These are phyloP conservation scores for Neurospora sp. DNA, from an alignment of 495 filamentous ascomycete genomes.

Conservation along the genomic window DNA sequence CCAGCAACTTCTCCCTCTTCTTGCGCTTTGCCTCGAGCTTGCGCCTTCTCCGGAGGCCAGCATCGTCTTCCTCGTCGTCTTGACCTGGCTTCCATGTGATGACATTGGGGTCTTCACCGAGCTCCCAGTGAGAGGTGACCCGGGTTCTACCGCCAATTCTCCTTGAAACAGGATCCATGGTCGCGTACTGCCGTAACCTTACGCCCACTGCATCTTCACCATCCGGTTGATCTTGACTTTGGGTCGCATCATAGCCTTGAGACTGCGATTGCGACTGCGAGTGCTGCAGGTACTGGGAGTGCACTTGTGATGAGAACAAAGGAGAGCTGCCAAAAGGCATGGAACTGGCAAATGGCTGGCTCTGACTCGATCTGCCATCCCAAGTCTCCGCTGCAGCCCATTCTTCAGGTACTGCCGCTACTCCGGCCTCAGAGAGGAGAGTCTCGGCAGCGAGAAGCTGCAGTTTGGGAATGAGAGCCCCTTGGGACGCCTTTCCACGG, in stretches of 20 bases:
- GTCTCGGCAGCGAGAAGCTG: slow-evolving; percentile 15
- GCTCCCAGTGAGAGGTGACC: slow-evolving; percentile 11
- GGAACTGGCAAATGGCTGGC: slow-evolving; percentile 1
- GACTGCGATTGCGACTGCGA: neutral
- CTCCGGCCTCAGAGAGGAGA: slow-evolving; percentile 14
- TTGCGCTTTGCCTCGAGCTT: slow-evolving; percentile 9
- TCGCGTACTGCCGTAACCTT: slow-evolving; percentile 15
- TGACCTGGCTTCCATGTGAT: slow-evolving; percentile 10
- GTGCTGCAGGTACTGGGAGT: neutral
- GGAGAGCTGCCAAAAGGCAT: slow-evolving; percentile 12
- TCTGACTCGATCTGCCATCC: neutral
- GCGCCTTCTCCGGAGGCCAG: slow-evolving; percentile 1
- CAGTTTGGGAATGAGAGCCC: neutral
- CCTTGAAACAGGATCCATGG: slow-evolving; percentile 3
- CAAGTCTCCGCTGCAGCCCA: neutral
- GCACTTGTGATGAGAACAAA: slow-evolving; percentile 2
- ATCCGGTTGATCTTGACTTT: neutral
- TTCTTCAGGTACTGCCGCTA: slow-evolving; percentile 5
- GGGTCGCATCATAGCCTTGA: neutral
- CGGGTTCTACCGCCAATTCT: neutral
- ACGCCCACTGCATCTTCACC: slow-evolving; percentile 7
- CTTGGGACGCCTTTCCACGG: neutral
- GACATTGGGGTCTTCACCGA: slow-evolving; percentile 11
- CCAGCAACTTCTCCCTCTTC: slow-evolving; percentile 10
- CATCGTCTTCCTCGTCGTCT: slow-evolving; percentile 8